phyloP scores from a whole-genome alignment of 2,329 filamentous ascomycete genomes.

The Colletotrichum lini region DNA sequence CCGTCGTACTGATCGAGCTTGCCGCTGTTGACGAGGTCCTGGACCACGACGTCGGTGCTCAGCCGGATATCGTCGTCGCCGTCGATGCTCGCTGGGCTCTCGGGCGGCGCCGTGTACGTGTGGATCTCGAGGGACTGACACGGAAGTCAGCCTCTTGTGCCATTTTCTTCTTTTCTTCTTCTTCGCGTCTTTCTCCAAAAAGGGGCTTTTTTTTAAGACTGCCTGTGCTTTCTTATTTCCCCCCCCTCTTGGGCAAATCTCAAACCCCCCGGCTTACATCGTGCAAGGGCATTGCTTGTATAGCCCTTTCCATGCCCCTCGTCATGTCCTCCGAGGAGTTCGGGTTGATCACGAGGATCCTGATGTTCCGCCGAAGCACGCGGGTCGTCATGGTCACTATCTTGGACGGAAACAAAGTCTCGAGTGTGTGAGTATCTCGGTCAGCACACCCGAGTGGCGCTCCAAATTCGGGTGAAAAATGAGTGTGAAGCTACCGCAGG shows the following conservation, averaged over 20 bases:
- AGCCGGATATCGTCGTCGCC: conserved; percentile 76
- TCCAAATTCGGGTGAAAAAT: neutral
- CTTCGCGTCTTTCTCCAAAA: neutral
- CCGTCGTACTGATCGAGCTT: conserved; percentile 72
- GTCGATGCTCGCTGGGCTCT: conserved; percentile 83
- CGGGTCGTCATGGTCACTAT: conserved; percentile 47
- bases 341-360: conserved; percentile 82
- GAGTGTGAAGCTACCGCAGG: neutral
- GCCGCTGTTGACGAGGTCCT: conserved; percentile 55
- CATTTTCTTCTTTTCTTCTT: neutral
- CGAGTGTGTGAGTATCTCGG: neutral
- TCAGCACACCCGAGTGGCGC: neutral
- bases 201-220: too few relatives aligned
- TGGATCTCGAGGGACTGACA: conserved; percentile 64
- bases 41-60: conserved; percentile 75
- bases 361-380: conserved; percentile 52
- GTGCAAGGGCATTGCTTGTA: conserved; percentile 59
- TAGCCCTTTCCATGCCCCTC: conserved; percentile 68
- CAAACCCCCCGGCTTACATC: conserved; percentile 49
- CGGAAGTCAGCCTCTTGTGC: conserved; percentile 25
- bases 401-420: neutral
- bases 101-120: conserved; percentile 76
- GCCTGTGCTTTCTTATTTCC: too few relatives aligned
- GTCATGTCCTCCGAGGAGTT: conserved; percentile 85
- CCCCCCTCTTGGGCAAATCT: too few relatives aligned